Base-by-base conservation (phyloP, 2,329 filamentous ascomycete genomes). In the Sarocladium oryzae region DNA sequence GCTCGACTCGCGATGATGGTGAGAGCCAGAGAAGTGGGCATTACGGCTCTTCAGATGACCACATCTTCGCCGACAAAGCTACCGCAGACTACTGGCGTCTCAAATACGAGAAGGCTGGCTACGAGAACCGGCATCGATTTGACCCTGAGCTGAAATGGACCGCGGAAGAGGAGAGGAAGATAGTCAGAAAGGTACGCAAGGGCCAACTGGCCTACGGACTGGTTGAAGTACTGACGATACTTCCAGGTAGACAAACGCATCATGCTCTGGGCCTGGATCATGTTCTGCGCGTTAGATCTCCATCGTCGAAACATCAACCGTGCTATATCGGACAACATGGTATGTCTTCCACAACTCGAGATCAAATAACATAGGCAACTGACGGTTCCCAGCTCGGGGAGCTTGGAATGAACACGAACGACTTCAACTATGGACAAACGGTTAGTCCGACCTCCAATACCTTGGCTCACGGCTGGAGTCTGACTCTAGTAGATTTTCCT, bases 41-140 rank as follows among this genome's bases (percentile, higher is more conserved):
- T 16, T 48, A 32, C 11, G 43, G 43, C 5, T 48, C 43, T 3
- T 20, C 16, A 16, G 26, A 33, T 48, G 43, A 49, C 23, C 67
- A 69, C 50, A 46, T 66, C 46, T 79, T 79, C 56, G 62, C 69
- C 1, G 73, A 78, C 51, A 69, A 72, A 2, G 66, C 69, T 16
- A 66, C 74, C 9, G 74, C 75, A 2, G 71, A 73, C 15, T 69
- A 75, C 58, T 79, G 75, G 69, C 64, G 67, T 4, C 61, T 61
- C 5, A 61, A 77, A 13, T 79, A 79, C 56, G 75, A 79, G 55
- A 71, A 71, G 11, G 73, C 74, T 4, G 57, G 58, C 1, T 82
- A 81, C 55, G 79, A 83, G 61, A 78, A 79, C 15, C 63, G 71
- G 2, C 51, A 55, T 59, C 73, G 81, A 11, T 85, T 79, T 58